Base-by-base conservation (phyloP, 192 early-diverging fungal species). In the Chytriomyces hyalinus region DNA sequence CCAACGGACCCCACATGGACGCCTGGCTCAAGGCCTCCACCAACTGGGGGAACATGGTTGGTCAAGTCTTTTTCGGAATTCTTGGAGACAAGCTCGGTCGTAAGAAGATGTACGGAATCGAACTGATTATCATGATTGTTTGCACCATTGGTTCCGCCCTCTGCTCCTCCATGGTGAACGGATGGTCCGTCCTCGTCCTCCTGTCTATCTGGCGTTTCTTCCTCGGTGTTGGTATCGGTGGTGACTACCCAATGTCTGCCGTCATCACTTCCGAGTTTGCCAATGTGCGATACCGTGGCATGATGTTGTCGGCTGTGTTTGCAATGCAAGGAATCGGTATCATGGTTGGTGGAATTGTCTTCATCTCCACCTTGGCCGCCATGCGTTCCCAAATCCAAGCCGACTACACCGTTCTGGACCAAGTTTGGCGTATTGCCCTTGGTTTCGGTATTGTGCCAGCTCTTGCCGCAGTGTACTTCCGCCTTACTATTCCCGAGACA, bases 281-380 rank as follows among this genome's bases (percentile, higher is more conserved):
- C 50, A 86, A 91, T 57, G 85, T 91, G 66, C 83, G 90, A 46
- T 88, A 91, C 80, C 91, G 96, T 60, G 96, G 96, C 68, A 92
- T 90, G 80, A 91, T 98, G 89, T 93, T 97, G 66, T 89, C 87
- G 64, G 83, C 85, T 72, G 96, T 96, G 46, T 98, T 97, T 84
- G 92, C 94, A 60, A 95, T 94, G 92, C 95, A 97, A 78, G 95
- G 95, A 43, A 89, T 98, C 72, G 96, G 96, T 73, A 93, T 93
- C 70, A 81, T 98, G 4, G 63, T 92, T 36, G 94, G 94, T 46
- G 88, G 92, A 53, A 79, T 96, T 46, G 92, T 96, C 66, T 88
- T 91, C 46, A 76, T 95, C n/a, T 83, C 92, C 51, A 83, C 90
- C 63, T 86, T 94, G 9, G 87, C 91, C 24, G 91, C 87, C 75